Base-by-base conservation (phyloP, 2,329 filamentous ascomycete species). In the Diaporthe sp. region DNA sequence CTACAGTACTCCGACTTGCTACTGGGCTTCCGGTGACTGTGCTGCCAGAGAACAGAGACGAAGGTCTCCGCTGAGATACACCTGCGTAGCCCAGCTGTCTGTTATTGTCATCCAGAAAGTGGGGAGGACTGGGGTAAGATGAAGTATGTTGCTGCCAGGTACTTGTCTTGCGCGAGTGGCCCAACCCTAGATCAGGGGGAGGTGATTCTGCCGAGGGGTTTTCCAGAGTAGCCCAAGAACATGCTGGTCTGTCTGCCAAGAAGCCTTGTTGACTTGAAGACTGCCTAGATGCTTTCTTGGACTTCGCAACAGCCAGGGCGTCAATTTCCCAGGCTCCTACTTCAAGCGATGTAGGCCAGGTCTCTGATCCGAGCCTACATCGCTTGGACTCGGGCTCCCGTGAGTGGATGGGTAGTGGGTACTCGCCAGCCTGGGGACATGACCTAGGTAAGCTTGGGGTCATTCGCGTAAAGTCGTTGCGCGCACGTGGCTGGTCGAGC, bases 11-110 rank as follows among this genome's bases (percentile, higher is more conserved):
- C 31, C 55, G 46, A 55, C 34, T 75, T 51, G 61, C 46, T 31
- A 22, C 68, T n/a, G 75, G 75, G 31, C 75, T 75, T 15, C 28
- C 68, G n/a, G 55, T 57, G 17, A 65, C 53, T 25, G 46, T 57
- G 22, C 51, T 49, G 37, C 37, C 25, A 42, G 70, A 75, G 31
- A 44, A 71, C 2, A 53, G 53, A 55, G 70, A 73, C 8, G 75
- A 76, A 10, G 73, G 57, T 13, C 73, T 74, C 1, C 68, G 68
- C 22, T 68, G 34, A 31, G 46, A 46, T n/a, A 19, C 12, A 10
- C 55, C 57, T 17, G 13, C 34, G 10, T 10, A 34, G 15, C 58
- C 34, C 4, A 39, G 58, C 2, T 58, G 71, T 55, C 58, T 34
- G 46, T 6, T 34, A 31, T 22, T 34, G 46, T 73, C 71, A 22